phyloP scores from a whole-genome alignment of 495 filamentous ascomycete genomes.

The Xylaria sp. region DNA sequence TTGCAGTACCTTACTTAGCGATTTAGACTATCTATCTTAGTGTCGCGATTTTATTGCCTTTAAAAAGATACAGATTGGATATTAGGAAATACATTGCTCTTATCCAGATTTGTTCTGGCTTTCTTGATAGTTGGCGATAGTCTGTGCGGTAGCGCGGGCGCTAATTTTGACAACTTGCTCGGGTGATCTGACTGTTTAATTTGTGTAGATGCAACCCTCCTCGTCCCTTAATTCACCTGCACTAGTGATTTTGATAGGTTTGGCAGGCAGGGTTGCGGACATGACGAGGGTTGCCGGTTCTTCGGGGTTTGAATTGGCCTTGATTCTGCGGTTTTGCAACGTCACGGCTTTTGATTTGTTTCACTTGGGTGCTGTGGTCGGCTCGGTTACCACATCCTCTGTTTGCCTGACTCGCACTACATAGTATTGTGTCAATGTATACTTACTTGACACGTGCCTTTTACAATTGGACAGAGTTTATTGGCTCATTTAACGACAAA shows the following conservation, averaged over 20 bases:
- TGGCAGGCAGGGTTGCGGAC: neutral
- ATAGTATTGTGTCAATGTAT: neutral
- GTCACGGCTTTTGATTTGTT: conserved; percentile 8
- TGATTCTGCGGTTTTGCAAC: neutral
- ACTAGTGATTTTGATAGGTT: neutral
- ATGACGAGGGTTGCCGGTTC: neutral
- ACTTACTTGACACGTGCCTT: neutral
- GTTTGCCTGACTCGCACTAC: neutral
- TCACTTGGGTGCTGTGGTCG: neutral
- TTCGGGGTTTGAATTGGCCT: neutral
- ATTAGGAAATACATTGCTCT: neutral
- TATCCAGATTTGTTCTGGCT: neutral
- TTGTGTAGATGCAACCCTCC: neutral
- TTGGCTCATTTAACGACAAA: neutral
- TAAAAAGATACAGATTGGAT: neutral
- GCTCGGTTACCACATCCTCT: neutral
- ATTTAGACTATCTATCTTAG: neutral
- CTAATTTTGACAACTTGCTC: conserved; percentile 12
- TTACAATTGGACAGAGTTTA: neutral
- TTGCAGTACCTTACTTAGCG: neutral
- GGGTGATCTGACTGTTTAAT: neutral
- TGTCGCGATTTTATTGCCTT: neutral
- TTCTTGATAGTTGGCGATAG: conserved; percentile 12
- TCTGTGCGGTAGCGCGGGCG: conserved; percentile 1
- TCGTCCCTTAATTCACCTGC: neutral